These are phyloP conservation scores for Crithidia fasciculata DNA, from an alignment of 208 protist species.

Conservation along the genomic window DNA sequence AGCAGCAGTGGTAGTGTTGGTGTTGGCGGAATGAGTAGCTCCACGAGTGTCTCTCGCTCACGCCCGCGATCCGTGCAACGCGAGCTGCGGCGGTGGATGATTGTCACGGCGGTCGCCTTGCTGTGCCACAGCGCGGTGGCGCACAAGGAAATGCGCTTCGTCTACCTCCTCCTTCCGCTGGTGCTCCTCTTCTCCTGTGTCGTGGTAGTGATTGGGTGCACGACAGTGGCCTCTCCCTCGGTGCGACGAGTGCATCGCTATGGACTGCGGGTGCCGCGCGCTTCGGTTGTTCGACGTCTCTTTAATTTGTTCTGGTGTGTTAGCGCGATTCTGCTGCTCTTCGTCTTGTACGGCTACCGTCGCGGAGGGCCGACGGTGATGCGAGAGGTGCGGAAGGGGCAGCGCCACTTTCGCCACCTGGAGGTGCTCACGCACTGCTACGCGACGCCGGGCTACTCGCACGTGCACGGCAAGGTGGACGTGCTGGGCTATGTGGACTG, in stretches of 20 bases:
- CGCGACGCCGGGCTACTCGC: constrained; percentile 68
- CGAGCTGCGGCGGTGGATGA: constrained; percentile 21
- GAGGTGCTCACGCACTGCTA: constrained; percentile 79
- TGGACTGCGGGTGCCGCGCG: neutral
- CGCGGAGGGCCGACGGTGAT: constrained; percentile 51
- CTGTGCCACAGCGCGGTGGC: constrained; percentile 74
- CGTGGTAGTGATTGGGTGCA: constrained; percentile 38
- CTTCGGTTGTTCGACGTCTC: constrained; percentile 1
- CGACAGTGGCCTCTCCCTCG: neutral
- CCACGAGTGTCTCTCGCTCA: neutral
- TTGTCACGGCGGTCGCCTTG: constrained; percentile 28
- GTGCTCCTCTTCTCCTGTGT: constrained; percentile 53
- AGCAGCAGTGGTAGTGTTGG: neutral
- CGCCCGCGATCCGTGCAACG: constrained; percentile 18
- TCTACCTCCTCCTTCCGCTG: constrained; percentile 65
- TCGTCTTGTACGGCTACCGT: constrained; percentile 56
- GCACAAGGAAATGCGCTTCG: constrained; percentile 96
- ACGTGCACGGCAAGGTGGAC: constrained; percentile 75
- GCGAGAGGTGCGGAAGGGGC: constrained; percentile 41
- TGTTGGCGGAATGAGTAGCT: no score
- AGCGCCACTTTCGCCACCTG: constrained; percentile 39
- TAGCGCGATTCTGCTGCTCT: constrained; percentile 44
- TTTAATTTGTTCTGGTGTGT: constrained; percentile 31
- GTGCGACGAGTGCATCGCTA: neutral
- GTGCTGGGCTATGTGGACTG: constrained; percentile 63